A percentile compares a stretch with the other conserved stretches of the same genome.
phyloP scores from a whole-genome alignment of 225 moss, liverwort and hornwort species.

The Physcomitrium patens region DNA sequence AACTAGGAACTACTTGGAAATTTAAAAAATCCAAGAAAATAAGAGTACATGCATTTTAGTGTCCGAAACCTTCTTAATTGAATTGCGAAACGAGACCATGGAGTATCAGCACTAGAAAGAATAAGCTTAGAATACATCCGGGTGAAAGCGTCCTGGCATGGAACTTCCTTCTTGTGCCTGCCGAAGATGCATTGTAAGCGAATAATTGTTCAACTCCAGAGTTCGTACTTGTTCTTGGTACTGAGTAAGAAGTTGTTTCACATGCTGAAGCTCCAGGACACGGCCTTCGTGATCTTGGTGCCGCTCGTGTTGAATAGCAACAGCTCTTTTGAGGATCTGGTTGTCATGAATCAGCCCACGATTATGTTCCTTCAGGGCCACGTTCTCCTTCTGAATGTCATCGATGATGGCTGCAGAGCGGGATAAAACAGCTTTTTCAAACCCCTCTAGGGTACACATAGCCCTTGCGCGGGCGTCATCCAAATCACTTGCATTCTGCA shows the following conservation, averaged over 20 bases:
- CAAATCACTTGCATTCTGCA: constrained; percentile 72
- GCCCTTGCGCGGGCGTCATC: constrained; percentile 74
- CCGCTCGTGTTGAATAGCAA: constrained; percentile 74
- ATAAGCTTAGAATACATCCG: constrained; percentile 64
- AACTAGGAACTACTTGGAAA: neutral
- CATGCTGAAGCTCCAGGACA: constrained; percentile 60
- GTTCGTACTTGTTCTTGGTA: constrained; percentile 80
- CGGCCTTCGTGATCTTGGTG: constrained; percentile 74
- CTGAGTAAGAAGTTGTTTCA: constrained; percentile 68
- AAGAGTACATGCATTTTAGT: neutral
- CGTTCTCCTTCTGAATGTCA: constrained; percentile 60
- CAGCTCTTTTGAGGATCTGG: constrained; percentile 78
- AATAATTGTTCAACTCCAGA: constrained; percentile 64
- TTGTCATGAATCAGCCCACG: constrained; percentile 72
- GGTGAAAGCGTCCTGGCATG: constrained; percentile 82
- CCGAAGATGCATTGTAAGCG: constrained; percentile 78
- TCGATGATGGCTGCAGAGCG: constrained; percentile 56
- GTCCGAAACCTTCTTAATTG: constrained; percentile 16
- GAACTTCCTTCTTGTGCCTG: constrained; percentile 87
- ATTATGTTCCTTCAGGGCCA: constrained; percentile 64
- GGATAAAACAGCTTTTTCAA: constrained; percentile 69
- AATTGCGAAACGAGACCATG: constrained; percentile 23
- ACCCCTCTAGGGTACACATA: constrained; percentile 72
- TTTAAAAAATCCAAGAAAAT: constrained; percentile 22
- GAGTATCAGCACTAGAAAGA: constrained; percentile 1